Base-by-base conservation (phyloP, 805 yeast species). In the Starmerella apicola region DNA sequence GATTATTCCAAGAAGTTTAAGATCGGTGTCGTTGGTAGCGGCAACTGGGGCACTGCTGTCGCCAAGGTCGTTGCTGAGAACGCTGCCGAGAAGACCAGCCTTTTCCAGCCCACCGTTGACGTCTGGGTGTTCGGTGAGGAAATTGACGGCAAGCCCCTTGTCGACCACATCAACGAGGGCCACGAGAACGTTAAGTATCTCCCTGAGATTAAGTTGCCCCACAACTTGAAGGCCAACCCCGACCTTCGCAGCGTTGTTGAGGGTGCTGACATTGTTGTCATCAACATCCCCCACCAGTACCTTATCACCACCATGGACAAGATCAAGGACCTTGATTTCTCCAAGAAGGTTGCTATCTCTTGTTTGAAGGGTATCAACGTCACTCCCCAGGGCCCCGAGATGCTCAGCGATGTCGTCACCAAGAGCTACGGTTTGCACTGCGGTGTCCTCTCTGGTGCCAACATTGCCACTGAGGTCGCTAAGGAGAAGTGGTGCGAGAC, bases 51-150 rank as follows among this genome's bases (percentile, higher is more conserved):
- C 49, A 84, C 95, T 28, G 88, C 97, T 16, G 85, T 91, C 40
- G 96, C 97, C 47, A 88, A 91, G 61, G 84, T 88, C 33, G 78
- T 85, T 21, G 85, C 96, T 28, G 97, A 91, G 63, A 86, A 85
- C 61, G 68, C 86, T 32, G 69, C 68, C 16, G 73, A 72, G 47
- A 72, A 83, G 62, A 78, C 86, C 29, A 69, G 74, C 28, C 64
- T 82, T 54, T 91, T 91, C 61, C 70, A 74, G 44, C 65, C 64
- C 45, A 65, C 72, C 41, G 96, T 91, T 30, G 77, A 79, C 54
- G 86, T 91, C 97, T 91, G 98, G 98, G 98, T 91, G 12, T 83
- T 71, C 53, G 88, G 91, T 63, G 98, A 91, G 64, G 57, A 71
- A 46, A 54, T 66, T 40, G 69, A 82, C 39, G 96, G 93, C 51